Conservation (phyloP, 1,284 basidiomycete species). For the Coniophora puteana region DNA sequence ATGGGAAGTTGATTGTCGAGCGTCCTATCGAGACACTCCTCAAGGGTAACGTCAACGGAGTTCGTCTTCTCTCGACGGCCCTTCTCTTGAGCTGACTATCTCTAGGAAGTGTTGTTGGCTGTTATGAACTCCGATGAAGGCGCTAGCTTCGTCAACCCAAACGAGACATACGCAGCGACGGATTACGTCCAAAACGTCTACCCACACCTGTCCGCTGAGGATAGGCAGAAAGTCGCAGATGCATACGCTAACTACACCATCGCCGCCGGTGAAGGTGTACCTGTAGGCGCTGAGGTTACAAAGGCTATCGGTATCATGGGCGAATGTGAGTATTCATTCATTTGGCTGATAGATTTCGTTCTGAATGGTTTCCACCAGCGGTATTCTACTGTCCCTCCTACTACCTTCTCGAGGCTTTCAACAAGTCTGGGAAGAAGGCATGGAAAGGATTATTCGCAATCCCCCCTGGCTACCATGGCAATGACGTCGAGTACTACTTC, state of each 20-base stretch:
- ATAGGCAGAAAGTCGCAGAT: constrained; percentile 1
- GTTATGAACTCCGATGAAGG: constrained; percentile 11
- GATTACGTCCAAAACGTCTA: constrained; percentile 9
- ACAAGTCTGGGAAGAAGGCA: constrained; percentile 3
- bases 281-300: constrained; percentile 10
- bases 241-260: constrained; percentile 3
- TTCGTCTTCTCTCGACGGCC: constrained; percentile 10
- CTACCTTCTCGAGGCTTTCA: constrained; percentile 15
- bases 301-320: constrained; percentile 16
- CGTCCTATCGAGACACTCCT: constrained; percentile 32
- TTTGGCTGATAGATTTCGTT: not conserved
- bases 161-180: constrained; percentile 1
- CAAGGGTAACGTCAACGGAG: constrained; percentile 35
- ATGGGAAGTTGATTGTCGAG: constrained; percentile 39
- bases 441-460: constrained; percentile 23
- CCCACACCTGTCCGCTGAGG: constrained; percentile 9
- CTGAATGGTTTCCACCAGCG: constrained; percentile 11
- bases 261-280: no score
- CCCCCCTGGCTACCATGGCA: constrained; percentile 14
- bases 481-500: constrained; percentile 9
- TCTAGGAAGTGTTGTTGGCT: constrained; percentile 7
- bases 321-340: constrained; percentile 16
- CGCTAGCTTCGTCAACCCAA: constrained; percentile 7
- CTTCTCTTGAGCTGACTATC: not conserved
- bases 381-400: constrained; percentile 20